Conservation (phyloP, 805 yeast genomes). For the Schwanniomyces yamadae region DNA sequence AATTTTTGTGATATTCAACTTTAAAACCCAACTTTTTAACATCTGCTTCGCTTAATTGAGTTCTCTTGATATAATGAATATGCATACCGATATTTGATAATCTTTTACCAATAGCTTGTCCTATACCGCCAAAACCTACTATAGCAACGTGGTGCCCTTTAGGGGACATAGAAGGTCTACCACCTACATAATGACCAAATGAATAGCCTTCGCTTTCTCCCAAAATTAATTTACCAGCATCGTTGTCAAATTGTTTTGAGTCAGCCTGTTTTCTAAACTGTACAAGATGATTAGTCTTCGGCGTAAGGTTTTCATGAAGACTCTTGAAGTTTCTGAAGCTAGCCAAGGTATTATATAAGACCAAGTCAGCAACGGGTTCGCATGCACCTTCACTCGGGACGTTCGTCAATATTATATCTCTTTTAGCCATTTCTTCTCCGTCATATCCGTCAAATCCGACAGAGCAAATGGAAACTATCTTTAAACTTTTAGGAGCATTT, state of each 20-base stretch:
- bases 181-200: constrained; percentile 48
- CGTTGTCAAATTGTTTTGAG: constrained; percentile 32
- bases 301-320: constrained; percentile 43
- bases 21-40: constrained; percentile 41
- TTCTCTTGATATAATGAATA: constrained; percentile 60
- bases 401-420: constrained; percentile 57
- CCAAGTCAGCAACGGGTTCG: constrained; percentile 72
- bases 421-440: constrained; percentile 34
- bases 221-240: constrained; percentile 22
- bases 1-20: constrained; percentile 38
- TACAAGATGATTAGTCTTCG: constrained; percentile 41
- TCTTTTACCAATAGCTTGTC: constrained; percentile 59
- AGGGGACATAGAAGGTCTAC: constrained; percentile 49
- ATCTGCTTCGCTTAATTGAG: constrained; percentile 33
- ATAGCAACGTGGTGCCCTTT: constrained; percentile 57
- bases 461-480: constrained; percentile 52
- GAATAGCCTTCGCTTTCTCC: constrained; percentile 23
- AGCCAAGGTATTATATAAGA: constrained; percentile 54
- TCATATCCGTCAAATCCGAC: constrained; percentile 59
- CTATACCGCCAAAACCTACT: constrained; percentile 77
- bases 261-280: constrained; percentile 39
- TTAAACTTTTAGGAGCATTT: constrained; percentile 44
- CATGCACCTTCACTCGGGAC: constrained; percentile 57
- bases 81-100: constrained; percentile 62
- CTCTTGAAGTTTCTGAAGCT: constrained; percentile 57